Base-by-base conservation (phyloP, 495 filamentous ascomycete species). In the Daldinia loculata region DNA sequence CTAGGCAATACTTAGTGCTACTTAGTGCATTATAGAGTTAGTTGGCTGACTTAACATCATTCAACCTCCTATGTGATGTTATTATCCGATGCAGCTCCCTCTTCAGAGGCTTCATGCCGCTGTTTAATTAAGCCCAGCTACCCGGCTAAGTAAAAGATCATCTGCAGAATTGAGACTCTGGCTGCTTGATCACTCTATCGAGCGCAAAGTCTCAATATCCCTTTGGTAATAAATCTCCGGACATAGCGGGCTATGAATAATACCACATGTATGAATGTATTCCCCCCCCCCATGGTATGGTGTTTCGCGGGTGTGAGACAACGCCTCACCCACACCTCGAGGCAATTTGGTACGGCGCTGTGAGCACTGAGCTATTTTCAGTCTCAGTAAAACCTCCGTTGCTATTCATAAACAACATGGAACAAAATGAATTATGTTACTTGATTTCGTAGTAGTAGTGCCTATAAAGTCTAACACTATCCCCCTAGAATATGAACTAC, bases 171-270 rank as follows among this genome's bases (percentile, higher is more conserved):
- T 61, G 53, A 66, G 61, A 63, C 59, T 12, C 56, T 58, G 34
- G 36, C 59, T 66, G 34, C 36, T 67, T 55, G 53, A 55, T 39
- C 69, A 11, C 34, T 71, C 41, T 63, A 71, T 64, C 55, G 63
- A 64, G 32, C n/a, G 32, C n/a, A n/a, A 48, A 58, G 69, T 67
- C 41, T 71, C 69, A 71, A 61, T 71, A 71, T 63, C 43, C 43
- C 19, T 24, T 22, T 12, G 8, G 11, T 14, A 24, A 48, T 48
- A 48, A 48, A 48, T 24, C 17, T 24, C 43, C 17, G 43, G 17
- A 4, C n/a, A 45, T 45, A 7, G n/a, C 17, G 17, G 7, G 9
- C 43, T 24, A 48, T 24, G 43, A 24, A 48, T 48, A 48, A 22
- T 48, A 24, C 9, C 43, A 3, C 17, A 48, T 48, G 43, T 2